Base-by-base conservation (phyloP, 768 basidiomycete genomes). In the Boletus speciosus region DNA sequence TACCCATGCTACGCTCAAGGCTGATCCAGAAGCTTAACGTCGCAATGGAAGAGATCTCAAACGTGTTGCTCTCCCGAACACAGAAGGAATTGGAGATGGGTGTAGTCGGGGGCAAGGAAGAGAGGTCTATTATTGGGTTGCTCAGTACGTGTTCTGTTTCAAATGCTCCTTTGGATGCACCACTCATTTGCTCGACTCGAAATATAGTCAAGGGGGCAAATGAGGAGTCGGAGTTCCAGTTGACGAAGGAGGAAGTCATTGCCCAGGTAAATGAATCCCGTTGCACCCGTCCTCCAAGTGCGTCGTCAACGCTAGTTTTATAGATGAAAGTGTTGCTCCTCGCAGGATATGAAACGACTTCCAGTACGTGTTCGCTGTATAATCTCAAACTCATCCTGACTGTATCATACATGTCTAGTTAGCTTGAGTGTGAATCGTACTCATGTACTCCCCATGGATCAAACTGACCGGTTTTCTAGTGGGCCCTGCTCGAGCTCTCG, bases 401-500 rank as follows among this genome's bases (percentile, higher is more conserved):
- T 48, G 23, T 19, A 19, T 19, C 19, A 16, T 27, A n/a, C 41
- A 31, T 16, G 5, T 9, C 14, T 43, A 67, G 66, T 59, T 9
- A 57, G 19, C 39, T 29, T 67, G 48, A 63, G 49, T 23, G 62
- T 61, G 31, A 47, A 23, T 42, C 0, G 4, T 2, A 11, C 16
- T 1, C 0, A 11, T 36, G 6, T 0, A 5, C 46, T 35, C n/a
- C 10, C 3, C n/a, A 19, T 19, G 1, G 31, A 31, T 19, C 19
- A 1, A 29, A 31, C 38, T 31, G 6, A 45, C 25, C 23, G 4
- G 1, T 6, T 32, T 7, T 6, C 16, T 25, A 78, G 79, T 85
- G 83, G 82, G 78, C 80, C 1, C 68, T 86, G 0, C 74, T 46
- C 14, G 45, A 46, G 14, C 45, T 46, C 5, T 34, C 45, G 15